A percentile compares a stretch with the other conserved stretches of the same genome.
phyloP scores from a whole-genome alignment of 495 filamentous ascomycete species.

The Podospora pseudoanserina region DNA sequence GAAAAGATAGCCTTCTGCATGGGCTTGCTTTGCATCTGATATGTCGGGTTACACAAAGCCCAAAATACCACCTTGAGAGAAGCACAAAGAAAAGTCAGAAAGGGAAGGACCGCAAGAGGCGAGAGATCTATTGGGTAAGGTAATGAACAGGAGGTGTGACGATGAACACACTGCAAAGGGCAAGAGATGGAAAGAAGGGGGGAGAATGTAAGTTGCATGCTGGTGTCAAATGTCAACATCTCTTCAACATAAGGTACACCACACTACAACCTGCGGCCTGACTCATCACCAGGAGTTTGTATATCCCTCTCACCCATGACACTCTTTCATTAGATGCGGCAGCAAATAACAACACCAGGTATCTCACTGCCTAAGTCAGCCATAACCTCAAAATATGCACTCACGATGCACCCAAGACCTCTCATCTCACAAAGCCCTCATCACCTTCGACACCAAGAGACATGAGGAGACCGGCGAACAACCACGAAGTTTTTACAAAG shows the following conservation, averaged over 20 bases:
- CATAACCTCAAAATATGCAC: neutral
- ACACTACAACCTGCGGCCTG: neutral
- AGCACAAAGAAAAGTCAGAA: neutral
- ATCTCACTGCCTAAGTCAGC: neutral
- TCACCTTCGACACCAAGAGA: neutral
- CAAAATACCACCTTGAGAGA: neutral
- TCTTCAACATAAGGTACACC: neutral
- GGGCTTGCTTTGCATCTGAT: neutral
- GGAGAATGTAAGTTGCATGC: neutral
- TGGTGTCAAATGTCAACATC: neutral
- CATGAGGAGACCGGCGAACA: neutral
- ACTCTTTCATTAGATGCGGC: neutral
- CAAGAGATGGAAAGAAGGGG: neutral
- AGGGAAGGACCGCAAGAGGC: neutral
- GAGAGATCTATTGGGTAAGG: no score
- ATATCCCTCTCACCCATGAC: neutral
- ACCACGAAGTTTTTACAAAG: no score
- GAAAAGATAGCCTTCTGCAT: conserved; percentile 1
- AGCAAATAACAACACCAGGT: neutral
- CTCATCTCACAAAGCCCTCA: neutral
- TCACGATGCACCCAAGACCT: neutral
- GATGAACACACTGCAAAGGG: neutral
- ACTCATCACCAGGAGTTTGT: neutral
- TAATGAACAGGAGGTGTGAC: neutral
- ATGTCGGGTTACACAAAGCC: neutral